Conservation (phyloP, 441 rosid species). For the Hypseocharis bilobata region DNA sequence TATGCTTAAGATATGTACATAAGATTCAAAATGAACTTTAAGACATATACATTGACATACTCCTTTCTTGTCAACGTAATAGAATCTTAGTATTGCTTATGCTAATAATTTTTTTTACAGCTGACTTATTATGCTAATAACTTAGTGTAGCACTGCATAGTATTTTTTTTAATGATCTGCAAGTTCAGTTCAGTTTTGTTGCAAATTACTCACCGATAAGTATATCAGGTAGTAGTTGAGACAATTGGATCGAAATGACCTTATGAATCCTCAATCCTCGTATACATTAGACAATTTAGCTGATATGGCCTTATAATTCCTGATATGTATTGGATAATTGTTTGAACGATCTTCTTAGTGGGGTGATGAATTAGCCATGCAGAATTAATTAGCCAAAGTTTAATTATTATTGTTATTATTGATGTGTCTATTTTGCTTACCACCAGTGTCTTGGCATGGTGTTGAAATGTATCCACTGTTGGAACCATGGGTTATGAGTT, state of each 20-base stretch:
- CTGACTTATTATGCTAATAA: background rate
- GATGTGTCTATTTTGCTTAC: background rate
- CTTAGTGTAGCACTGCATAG: background rate
- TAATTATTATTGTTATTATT: background rate
- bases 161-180: background rate
- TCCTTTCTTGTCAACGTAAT: too few species aligned
- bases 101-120: background rate
- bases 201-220: too few species aligned
- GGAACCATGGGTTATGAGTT: background rate
- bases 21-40: background rate
- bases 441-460: background rate
- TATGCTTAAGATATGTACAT: background rate
- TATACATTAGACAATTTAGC: background rate
- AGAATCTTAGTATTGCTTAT: background rate
- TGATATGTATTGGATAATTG: background rate
- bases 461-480: background rate
- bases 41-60: background rate
- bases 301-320: background rate
- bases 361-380: background rate
- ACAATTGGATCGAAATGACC: too few species aligned
- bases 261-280: too few species aligned
- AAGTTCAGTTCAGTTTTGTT: background rate
- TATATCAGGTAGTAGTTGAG: too few species aligned
- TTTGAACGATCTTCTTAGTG: too few species aligned
- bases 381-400: background rate